Percentiles rank a stretch among this genome's conserved stretches.
Conservation (phyloP, 225 moss, liverwort and hornwort species). For the Asterella californica region DNA sequence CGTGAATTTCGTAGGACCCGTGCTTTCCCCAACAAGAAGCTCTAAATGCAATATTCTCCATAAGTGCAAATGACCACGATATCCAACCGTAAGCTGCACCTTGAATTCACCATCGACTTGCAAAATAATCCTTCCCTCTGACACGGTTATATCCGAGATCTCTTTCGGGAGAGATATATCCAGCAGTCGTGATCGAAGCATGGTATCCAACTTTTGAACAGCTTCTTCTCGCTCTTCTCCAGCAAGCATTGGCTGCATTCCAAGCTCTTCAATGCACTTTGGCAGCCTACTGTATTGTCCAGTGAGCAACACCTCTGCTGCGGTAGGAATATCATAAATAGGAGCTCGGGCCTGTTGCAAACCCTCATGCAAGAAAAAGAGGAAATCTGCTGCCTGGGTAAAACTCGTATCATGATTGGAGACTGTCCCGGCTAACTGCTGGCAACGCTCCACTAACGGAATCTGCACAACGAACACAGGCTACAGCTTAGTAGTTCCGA, state of each 20-base stretch:
- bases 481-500: background rate
- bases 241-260: constrained; percentile 67
- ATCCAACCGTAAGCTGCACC: constrained; percentile 88
- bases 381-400: constrained; percentile 97
- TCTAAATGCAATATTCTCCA: constrained; percentile 91
- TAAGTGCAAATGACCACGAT: constrained; percentile 73
- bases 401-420: constrained; percentile 97
- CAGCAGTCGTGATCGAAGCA: constrained; percentile 84
- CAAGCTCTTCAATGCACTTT: constrained; percentile 93
- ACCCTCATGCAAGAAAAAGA: constrained; percentile 93
- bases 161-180: constrained; percentile 83
- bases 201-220: constrained; percentile 69
- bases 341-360: constrained; percentile 96
- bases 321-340: constrained; percentile 84
- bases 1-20: constrained; percentile 62
- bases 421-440: constrained; percentile 95
- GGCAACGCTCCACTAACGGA: constrained; percentile 94
- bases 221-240: constrained; percentile 84
- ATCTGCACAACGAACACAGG: constrained; percentile 55
- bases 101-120: constrained; percentile 88
- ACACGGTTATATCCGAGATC: constrained; percentile 71
- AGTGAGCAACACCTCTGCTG: constrained; percentile 82
- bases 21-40: constrained; percentile 80
- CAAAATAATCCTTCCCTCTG: constrained; percentile 73
- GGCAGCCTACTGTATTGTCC: constrained; percentile 82